A percentile compares a stretch with the other conserved stretches of the same genome.
Conservation (phyloP, 176 grass and related monocot species). For the Aegilops sharonensis region DNA sequence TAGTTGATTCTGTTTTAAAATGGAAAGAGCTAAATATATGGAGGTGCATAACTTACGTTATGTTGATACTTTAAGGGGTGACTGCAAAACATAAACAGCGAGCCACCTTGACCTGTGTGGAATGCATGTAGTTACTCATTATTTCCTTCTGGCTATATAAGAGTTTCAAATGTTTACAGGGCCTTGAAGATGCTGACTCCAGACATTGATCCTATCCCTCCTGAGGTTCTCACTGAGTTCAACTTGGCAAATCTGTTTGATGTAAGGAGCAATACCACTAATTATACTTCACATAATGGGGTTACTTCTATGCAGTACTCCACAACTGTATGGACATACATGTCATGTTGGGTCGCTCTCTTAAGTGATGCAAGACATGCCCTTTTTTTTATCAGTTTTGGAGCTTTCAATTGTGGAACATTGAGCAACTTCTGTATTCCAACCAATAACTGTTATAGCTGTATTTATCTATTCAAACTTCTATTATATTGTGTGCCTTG, state of each 20-base stretch:
- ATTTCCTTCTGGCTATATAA: conserved; percentile 33
- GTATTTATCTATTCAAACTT: conserved; percentile 20
- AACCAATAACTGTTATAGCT: conserved; percentile 18
- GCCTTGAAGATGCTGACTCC: conserved; percentile 72
- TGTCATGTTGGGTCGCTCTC: not conserved
- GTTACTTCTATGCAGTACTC: conserved; percentile 2
- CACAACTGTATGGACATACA: conserved; percentile 1
- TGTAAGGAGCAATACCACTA: conserved; percentile 46
- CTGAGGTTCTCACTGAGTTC: conserved; percentile 78
- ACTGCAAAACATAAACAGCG: not conserved
- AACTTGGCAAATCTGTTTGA: conserved; percentile 80
- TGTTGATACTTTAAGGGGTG: conserved; percentile 13
- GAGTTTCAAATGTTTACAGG: conserved; percentile 45
- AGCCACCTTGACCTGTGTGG: not conserved
- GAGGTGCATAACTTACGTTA: conserved; percentile 4
- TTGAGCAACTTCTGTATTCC: not conserved
- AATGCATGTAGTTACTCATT: conserved; percentile 18
- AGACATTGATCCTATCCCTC: conserved; percentile 84
- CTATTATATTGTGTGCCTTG: not conserved
- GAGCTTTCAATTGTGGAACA: not conserved
- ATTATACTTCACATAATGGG: conserved; percentile 28
- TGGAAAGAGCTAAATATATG: not conserved
- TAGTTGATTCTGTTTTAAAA: too few species aligned
- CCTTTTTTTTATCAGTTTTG: conserved; percentile 2
- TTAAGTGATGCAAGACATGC: not conserved